These are phyloP conservation scores for Cadophora sp. DNA, from an alignment of 2,329 filamentous ascomycete species.

Conservation along the genomic window DNA sequence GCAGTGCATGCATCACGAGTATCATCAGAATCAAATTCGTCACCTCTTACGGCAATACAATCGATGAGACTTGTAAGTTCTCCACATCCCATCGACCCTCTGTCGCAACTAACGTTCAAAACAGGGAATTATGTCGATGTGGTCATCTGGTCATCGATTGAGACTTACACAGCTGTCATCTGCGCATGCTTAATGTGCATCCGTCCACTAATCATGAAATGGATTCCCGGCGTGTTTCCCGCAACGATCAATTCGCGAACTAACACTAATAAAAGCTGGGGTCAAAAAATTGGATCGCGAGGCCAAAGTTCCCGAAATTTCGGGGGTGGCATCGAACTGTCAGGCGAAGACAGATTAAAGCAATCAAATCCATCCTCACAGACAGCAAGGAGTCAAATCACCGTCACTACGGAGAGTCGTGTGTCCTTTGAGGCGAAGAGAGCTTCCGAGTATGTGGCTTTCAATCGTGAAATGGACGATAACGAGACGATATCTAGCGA, in stretches of 20 bases:
- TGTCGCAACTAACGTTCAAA: background rate
- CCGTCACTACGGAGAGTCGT: conserved; percentile 17
- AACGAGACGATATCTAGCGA: conserved; percentile 6
- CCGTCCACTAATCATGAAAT: conserved; percentile 46
- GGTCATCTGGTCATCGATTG: conserved; percentile 45
- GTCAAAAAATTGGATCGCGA: conserved; percentile 9
- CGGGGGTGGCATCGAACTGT: background rate
- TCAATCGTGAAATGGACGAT: conserved; percentile 5
- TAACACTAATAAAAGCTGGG: conserved; percentile 14
- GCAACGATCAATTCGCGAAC: conserved; percentile 2
- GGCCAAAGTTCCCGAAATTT: background rate
- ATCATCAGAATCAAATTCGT: conserved; percentile 70
- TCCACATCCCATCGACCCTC: background rate
- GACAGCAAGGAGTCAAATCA: conserved; percentile 3
- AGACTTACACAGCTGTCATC: conserved; percentile 48
- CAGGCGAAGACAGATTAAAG: background rate
- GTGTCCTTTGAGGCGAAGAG: conserved; percentile 17
- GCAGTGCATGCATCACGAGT: conserved; percentile 55
- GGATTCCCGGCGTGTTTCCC: conserved; percentile 19
- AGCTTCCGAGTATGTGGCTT: background rate
- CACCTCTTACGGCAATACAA: conserved; percentile 40
- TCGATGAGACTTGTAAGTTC: conserved; percentile 35
- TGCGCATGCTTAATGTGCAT: conserved; percentile 51
- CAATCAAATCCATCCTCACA: background rate
- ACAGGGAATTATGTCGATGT: conserved; percentile 43